Conservation (phyloP, 2,329 filamentous ascomycete genomes). For the Epichloe hybrida region DNA sequence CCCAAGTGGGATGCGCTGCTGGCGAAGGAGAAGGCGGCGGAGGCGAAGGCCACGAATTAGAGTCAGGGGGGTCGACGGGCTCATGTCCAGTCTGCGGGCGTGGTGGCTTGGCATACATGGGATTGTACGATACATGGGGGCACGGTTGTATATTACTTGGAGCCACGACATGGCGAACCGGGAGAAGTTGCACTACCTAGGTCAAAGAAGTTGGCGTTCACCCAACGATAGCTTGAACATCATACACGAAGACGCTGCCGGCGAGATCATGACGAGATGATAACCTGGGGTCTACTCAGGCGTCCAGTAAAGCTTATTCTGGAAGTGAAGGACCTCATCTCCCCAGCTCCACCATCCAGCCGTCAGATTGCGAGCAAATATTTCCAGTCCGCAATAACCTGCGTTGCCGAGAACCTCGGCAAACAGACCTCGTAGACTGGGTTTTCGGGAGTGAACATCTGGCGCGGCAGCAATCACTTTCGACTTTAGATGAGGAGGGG, state of each 20-base stretch:
- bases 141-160: conserved; percentile 19
- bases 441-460: conserved; percentile 68
- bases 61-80: background rate
- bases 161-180: background rate
- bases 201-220: background rate
- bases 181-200: background rate
- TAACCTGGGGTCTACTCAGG: background rate
- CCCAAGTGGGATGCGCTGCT: conserved; percentile 30
- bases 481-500: conserved; percentile 13
- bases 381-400: conserved; percentile 49
- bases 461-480: conserved; percentile 57
- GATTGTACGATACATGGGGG: conserved; percentile 15
- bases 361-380: conserved; percentile 64
- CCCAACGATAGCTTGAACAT: too few species aligned
- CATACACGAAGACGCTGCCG: too few species aligned
- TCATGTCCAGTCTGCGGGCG: too few species aligned
- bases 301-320: conserved; percentile 41
- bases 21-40: conserved; percentile 10
- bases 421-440: conserved; percentile 51
- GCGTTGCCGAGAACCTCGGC: conserved; percentile 34
- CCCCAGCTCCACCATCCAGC: conserved; percentile 71
- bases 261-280: background rate
- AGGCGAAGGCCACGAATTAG: conserved; percentile 10
- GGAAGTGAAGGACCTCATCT: conserved; percentile 58
- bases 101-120: background rate